Evolutionary conservation across 371 early-diverging fungal species (phyloP).

Genomic region (Apophysomyces ossiformis): DNA sequence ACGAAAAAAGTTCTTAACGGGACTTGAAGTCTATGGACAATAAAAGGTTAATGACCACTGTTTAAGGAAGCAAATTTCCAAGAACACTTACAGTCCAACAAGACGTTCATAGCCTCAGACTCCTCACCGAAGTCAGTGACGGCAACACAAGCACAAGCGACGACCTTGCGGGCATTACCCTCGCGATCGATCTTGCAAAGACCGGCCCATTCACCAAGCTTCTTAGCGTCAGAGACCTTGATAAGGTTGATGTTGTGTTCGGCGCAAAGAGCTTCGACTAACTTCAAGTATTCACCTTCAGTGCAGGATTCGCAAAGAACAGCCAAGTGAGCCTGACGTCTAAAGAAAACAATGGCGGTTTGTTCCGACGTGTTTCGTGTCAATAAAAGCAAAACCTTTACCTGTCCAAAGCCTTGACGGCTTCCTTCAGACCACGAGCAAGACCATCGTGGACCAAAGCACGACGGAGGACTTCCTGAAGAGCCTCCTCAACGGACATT

Average conservation of each 20-base stretch:
- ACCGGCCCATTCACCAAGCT: constrained; percentile 98
- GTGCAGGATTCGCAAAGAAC: constrained; percentile 94
- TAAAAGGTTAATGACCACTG: too few species aligned
- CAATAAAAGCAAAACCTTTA: constrained; percentile 27
- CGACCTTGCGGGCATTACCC: constrained; percentile 97
- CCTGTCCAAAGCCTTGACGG: constrained; percentile 96
- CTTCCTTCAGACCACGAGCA: constrained; percentile 95
- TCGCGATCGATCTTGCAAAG: constrained; percentile 98
- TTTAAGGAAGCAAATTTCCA: too few species aligned
- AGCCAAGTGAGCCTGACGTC: constrained; percentile 86
- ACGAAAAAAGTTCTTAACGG: constrained; percentile 51
- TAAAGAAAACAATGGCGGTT: constrained; percentile 3
- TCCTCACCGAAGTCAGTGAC: constrained; percentile 96
- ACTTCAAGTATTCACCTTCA: constrained; percentile 91
- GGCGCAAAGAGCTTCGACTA: constrained; percentile 96
- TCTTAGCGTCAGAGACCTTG: constrained; percentile 95
- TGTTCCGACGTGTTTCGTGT: neutral
- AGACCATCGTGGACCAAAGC: constrained; percentile 94
- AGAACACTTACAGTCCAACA: constrained; percentile 73
- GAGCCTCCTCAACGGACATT: constrained; percentile 94
- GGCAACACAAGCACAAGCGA: constrained; percentile 93
- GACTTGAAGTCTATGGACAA: constrained; percentile 64
- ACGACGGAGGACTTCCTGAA: constrained; percentile 94
- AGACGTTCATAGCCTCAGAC: constrained; percentile 94
- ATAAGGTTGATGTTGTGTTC: constrained; percentile 97